Evolutionary conservation across 306 rosid genomes (phyloP), one percentile per base, ranked within the genome.

Genomic region (Sicyos edulis): DNA sequence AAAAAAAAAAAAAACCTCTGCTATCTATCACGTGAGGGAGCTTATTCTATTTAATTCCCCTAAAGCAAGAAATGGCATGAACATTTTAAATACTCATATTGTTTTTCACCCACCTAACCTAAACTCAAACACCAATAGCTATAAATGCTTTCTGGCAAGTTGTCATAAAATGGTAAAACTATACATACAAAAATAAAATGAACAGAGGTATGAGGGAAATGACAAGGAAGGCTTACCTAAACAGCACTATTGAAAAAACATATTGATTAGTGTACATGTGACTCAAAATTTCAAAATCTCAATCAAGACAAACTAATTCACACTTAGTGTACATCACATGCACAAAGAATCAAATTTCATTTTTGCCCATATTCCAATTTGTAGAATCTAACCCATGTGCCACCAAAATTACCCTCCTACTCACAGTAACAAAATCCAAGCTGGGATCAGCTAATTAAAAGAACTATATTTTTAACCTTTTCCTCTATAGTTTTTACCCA

Each of bases 241-340:
- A 76, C 71, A 66, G 50, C 76, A 75, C 13, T 65, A 61, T 66
- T 73, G 11, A 60, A 54, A 52, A 75, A 47, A 71, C 77, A 82
- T 70, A 74, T 75, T 79, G 62, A 65, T 82, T 82, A 61, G 57
- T 76, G 15, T 47, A 49, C 86, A 81, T 79, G 90, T 81, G 75
- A 69, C 65, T 40, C 58, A 24, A 45, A 66, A 69, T 44, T 50
- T 69, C 56, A 40, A 40, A 40, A 40, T 40, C 12, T 47, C 3
- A 69, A 69, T 44, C 10, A 4, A 22, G 44, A 49, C 72, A 49
- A 37, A 26, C 72, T 47, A 49, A 68, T 68, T 47, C 72, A 22
- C 34, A 47, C 57, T 68, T 49, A 52, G 72, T 68, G 72, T 22
- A 21, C 57, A 47, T 68, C 72, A 68, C 72, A 68, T 68, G 72